These are phyloP conservation scores for Yamadazyma taylorii DNA, from an alignment of 1,139 yeast genomes.

Conservation along the genomic window DNA sequence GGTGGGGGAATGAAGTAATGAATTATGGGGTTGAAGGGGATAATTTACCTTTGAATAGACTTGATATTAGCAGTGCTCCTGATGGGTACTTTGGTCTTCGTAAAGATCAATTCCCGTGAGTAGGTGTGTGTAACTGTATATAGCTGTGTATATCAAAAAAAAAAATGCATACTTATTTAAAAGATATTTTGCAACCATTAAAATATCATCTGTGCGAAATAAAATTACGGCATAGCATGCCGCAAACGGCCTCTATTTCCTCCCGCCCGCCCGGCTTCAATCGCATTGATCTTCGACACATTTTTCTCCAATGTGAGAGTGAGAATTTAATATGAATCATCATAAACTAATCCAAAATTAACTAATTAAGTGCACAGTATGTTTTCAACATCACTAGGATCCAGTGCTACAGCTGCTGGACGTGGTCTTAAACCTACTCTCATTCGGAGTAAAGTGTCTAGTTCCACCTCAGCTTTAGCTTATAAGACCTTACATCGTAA, in stretches of 20 bases:
- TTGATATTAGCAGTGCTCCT: slow-evolving; percentile 34
- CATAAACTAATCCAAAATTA: background rate
- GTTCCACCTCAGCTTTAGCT: slow-evolving; percentile 93
- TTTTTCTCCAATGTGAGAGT: background rate
- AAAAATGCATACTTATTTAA: no score
- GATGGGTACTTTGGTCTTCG: slow-evolving; percentile 48
- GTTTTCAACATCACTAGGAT: no score
- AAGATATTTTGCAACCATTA: slow-evolving; percentile 2
- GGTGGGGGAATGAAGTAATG: slow-evolving; percentile 62
- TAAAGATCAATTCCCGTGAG: slow-evolving; percentile 36
- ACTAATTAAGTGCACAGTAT: background rate
- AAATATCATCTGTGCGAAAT: no score
- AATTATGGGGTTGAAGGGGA: slow-evolving; percentile 50
- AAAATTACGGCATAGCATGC: no score
- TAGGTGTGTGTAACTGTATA: no score
- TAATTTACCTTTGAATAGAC: slow-evolving; percentile 29
- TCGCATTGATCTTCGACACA: no score
- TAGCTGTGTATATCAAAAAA: no score
- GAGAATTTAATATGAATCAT: background rate
- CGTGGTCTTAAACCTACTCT: slow-evolving; percentile 2
- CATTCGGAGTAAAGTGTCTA: slow-evolving; percentile 24
- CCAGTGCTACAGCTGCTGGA: no score
- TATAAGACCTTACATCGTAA: slow-evolving; percentile 89
- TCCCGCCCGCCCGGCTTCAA: background rate
- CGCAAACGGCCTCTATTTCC: background rate